Evolutionary conservation across 495 filamentous ascomycete genomes (phyloP).

Genomic region (Neurospora sp.): DNA sequence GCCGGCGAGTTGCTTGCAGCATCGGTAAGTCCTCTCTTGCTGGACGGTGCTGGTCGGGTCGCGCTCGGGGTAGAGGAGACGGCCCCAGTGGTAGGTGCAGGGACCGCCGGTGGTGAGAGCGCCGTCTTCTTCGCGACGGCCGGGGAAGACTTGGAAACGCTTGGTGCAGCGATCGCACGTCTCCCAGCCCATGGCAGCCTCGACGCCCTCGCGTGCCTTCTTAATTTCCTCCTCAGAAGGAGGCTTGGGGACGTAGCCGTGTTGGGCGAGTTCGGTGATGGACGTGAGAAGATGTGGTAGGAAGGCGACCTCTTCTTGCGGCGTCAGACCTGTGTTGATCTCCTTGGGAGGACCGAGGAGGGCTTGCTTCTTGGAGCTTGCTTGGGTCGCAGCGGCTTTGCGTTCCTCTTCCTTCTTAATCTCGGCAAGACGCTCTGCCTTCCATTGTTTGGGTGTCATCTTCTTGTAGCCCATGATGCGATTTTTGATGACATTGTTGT

Average conservation of each 20-base stretch:
- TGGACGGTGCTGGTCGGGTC: constrained; percentile 23
- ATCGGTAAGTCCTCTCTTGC: constrained; percentile 55
- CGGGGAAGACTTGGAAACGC: constrained; percentile 89
- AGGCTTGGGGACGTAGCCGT: constrained; percentile 62
- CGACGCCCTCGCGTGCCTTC: constrained; percentile 52
- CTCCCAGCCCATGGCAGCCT: constrained; percentile 66
- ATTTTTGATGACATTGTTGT: constrained; percentile 72
- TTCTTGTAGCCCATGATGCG: constrained; percentile 64
- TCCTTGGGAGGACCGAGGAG: constrained; percentile 24
- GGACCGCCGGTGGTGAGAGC: constrained; percentile 62
- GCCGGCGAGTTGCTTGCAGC: constrained; percentile 65
- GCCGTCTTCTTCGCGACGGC: constrained; percentile 70
- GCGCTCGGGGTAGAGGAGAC: constrained; percentile 41
- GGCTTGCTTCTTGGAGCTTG: constrained; percentile 10
- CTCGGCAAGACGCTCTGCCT: constrained; percentile 28
- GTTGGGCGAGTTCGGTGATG: constrained; percentile 46
- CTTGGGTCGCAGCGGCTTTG: constrained; percentile 8
- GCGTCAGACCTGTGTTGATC: constrained; percentile 58
- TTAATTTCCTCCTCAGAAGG: constrained; percentile 43
- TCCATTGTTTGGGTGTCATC: constrained; percentile 62
- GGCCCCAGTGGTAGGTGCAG: constrained; percentile 72
- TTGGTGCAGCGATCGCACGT: constrained; percentile 75
- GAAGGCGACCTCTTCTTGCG: constrained; percentile 57
- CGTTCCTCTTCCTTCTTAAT: constrained; percentile 20
- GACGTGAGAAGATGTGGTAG: constrained; percentile 49